Conservation (phyloP, 2,329 filamentous ascomycete genomes). For the Neofusicoccum parvum region DNA sequence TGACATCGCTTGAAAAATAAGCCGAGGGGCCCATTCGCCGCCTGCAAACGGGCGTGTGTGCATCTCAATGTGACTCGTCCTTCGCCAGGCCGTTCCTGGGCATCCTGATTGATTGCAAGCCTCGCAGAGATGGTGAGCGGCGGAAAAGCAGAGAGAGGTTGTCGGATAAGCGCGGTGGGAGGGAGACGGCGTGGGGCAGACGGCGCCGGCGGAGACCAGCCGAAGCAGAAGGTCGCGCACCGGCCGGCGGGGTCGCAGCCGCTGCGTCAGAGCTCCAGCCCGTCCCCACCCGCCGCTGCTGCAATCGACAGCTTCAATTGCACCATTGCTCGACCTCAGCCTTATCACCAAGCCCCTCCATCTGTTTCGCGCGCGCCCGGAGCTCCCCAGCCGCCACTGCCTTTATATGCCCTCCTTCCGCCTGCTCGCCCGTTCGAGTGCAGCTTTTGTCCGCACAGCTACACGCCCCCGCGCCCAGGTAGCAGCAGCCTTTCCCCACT, state of each 20-base stretch:
- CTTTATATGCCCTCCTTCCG: slow-evolving; percentile 8
- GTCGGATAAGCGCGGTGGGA: too few relatives aligned
- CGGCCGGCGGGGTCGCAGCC: neutral
- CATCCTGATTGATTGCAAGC: neutral
- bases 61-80: neutral
- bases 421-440: slow-evolving; percentile 27
- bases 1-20: neutral
- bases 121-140: too few relatives aligned
- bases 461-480: neutral
- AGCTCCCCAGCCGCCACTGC: neutral
- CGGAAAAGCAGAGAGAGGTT: too few relatives aligned
- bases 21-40: neutral
- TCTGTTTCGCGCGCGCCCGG: neutral
- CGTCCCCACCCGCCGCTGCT: slow-evolving; percentile 18
- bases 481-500: neutral
- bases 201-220: neutral
- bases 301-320: slow-evolving; percentile 21
- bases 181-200: neutral
- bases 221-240: neutral
- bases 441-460: slow-evolving; percentile 22
- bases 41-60: neutral
- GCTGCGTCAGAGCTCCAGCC: slow-evolving; percentile 7
- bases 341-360: neutral
- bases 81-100: neutral
- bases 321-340: slow-evolving; percentile 9